Conservation (phyloP, 805 yeast species). For the Candida succiphila region DNA sequence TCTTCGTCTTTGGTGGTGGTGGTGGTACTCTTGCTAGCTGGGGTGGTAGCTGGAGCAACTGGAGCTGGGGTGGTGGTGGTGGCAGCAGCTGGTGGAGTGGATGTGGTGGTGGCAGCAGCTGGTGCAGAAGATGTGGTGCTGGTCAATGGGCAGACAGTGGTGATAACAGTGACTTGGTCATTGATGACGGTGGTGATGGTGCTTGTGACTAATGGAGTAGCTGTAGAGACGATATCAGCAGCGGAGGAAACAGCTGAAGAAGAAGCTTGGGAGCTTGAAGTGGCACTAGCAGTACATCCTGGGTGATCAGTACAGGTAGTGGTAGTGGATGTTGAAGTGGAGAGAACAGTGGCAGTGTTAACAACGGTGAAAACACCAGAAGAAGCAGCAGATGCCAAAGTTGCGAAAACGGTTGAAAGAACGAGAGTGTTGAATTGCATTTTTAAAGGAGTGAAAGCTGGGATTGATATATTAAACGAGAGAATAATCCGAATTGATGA, state of each 20-base stretch:
- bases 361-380: constrained; percentile 1
- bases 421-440: constrained; percentile 15
- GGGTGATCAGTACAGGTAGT: background rate
- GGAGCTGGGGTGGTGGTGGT: background rate
- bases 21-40: constrained; percentile 3
- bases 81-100: constrained; percentile 3
- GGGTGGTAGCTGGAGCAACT: constrained; percentile 1
- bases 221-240: constrained; percentile 28
- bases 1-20: constrained; percentile 6
- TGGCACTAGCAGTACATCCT: constrained; percentile 2
- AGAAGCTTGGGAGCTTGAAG: constrained; percentile 28
- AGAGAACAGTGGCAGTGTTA: background rate
- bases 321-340: background rate
- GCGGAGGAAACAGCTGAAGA: constrained; percentile 34
- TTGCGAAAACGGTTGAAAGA: constrained; percentile 8
- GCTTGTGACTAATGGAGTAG: constrained; percentile 14
- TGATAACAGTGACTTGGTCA: background rate
- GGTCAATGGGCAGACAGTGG: constrained; percentile 1
- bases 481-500: background rate
- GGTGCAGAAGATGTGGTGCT: constrained; percentile 5
- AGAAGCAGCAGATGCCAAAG: constrained; percentile 6
- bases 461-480: background rate
- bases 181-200: constrained; percentile 13
- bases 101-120: constrained; percentile 8
- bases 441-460: constrained; percentile 6